Base-by-base conservation (phyloP, 495 filamentous ascomycete genomes). In the Neurospora sp. region DNA sequence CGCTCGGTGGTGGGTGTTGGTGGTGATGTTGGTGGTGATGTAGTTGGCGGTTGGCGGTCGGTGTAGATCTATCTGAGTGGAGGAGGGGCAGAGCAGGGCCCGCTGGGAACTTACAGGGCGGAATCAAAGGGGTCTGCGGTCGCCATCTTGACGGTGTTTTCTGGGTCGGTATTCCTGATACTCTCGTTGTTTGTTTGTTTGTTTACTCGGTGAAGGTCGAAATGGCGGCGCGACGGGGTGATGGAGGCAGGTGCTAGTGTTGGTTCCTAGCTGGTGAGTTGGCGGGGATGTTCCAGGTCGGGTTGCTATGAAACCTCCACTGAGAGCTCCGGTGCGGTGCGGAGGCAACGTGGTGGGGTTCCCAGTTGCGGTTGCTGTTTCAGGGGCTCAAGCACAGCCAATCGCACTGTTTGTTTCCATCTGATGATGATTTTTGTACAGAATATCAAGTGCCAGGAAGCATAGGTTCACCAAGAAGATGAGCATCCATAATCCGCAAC, bases 71-170 rank as follows among this genome's bases (percentile, higher is more conserved):
- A 35, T 66, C 27, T 61, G 27, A 40, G 68, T 44, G 66, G 61
- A 39, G 11, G 70, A 72, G 31, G 74, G 39, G 68, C 46, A 53
- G 59, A 72, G 70, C 73, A 68, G 35, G 59, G 22, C 53, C 71
- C 40, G 42, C 78, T 48, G 71, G 22, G 20, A 22, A 77, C 89
- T 83, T 88, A 94, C 92, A 94, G 92, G 44, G 93, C 92, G 76
- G 90, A 94, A 80, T 94, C 90, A 73, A 94, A 92, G 2, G 89
- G 89, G 79, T 90, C 89, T 78, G 77, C 82, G 20, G 79, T 61
- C 68, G 83, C 78, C 85, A 86, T 89, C 70, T 76, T 84, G 42
- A 73, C 31, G 66, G 12, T 61, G 38, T 18, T 22, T 12, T 40
- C 31, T 46, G 22, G 70, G 6, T 39, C 16, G 70, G 22, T 40